Base-by-base conservation (phyloP, 2,329 filamentous ascomycete genomes). In the Whalleya microplaca region DNA sequence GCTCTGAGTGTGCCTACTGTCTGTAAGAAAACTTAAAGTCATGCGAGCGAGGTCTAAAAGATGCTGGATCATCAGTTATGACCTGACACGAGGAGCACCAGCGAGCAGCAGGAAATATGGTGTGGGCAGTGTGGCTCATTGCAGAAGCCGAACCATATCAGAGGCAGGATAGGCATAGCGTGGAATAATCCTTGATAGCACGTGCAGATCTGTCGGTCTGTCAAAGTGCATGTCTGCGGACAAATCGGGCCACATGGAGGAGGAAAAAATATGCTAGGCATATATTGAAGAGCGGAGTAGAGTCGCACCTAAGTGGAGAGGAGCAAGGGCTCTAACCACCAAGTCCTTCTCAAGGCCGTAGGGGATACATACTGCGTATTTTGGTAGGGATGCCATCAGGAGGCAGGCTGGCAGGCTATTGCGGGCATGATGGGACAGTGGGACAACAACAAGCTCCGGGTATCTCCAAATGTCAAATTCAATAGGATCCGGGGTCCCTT, bases 151-250 rank as follows among this genome's bases (percentile, higher is more conserved):
- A 37, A 52, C 61, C 51, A 59, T 55, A 48, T 49, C 52, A 51
- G 44, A 56, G 52, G 44, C 48, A 48, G 56, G 42, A 53, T 61
- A 53, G 51, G 40, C 44, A 37, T 9, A 50, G 48, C 27, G 55
- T 55, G 52, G 50, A 58, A 53, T 12, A 32, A 61, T 64, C 61
- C 61, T 56, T 64, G 61, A 43, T 37, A 62, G 61, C 61, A 64
- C 61, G 61, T 64, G 61, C 61, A 64, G 61, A 64, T 64, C 61
- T 64, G 59, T 64, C 56, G 58, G 61, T 59, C 61, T 64, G 48
- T 56, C 45, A 62, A 58, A 37, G 32, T 37, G 32, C 32, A 58
- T 64, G 59, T 53, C 56, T 59, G 21, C 61, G 56, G 61, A 59
- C 61, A 62, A 64, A 64, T 64, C 61, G 61, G 61, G 59, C 61